Evolutionary conservation across 164 flowering plant genomes (phyloP).

Genomic region (Nymphaea colorata): DNA sequence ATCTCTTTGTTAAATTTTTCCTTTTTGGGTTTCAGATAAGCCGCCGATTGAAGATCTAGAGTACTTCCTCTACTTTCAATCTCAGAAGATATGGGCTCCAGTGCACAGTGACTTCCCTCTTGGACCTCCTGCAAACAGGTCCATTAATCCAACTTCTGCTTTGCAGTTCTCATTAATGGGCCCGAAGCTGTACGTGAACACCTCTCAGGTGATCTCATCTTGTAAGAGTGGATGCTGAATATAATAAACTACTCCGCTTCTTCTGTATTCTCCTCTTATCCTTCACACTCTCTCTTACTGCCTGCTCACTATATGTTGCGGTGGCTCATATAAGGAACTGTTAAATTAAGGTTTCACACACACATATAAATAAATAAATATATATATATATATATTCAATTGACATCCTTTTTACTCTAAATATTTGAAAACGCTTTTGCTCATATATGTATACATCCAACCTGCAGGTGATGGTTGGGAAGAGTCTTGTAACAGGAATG

Average conservation of each 20-base stretch:
- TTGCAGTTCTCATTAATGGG: conserved; percentile 53
- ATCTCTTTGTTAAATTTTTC: neutral
- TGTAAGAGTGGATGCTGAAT: neutral
- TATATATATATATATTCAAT: too few species aligned
- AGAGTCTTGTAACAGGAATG: conserved; percentile 68
- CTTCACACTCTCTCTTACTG: neutral
- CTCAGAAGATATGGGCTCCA: conserved; percentile 67
- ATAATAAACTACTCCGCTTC: too few species aligned
- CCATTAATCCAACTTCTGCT: conserved; percentile 23
- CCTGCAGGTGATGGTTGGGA: conserved; percentile 42
- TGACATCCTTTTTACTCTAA: neutral
- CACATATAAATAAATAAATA: too few species aligned
- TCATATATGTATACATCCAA: too few species aligned
- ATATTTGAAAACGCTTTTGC: too few species aligned
- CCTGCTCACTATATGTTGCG: neutral
- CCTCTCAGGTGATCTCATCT: conserved; percentile 33
- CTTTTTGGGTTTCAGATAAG: conserved; percentile 28
- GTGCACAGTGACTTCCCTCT: conserved; percentile 53
- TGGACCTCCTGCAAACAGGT: conserved; percentile 28
- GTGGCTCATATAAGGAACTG: too few species aligned
- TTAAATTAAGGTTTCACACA: too few species aligned
- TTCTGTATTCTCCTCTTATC: too few species aligned
- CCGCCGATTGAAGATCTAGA: conserved; percentile 59
- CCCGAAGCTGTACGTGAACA: conserved; percentile 62
- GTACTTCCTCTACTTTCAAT: conserved; percentile 62